Percentiles rank a stretch among this genome's conserved stretches.
Evolutionary conservation across 2,329 filamentous ascomycete species (phyloP).

Genomic region (Pestalotiopsis sp.): DNA sequence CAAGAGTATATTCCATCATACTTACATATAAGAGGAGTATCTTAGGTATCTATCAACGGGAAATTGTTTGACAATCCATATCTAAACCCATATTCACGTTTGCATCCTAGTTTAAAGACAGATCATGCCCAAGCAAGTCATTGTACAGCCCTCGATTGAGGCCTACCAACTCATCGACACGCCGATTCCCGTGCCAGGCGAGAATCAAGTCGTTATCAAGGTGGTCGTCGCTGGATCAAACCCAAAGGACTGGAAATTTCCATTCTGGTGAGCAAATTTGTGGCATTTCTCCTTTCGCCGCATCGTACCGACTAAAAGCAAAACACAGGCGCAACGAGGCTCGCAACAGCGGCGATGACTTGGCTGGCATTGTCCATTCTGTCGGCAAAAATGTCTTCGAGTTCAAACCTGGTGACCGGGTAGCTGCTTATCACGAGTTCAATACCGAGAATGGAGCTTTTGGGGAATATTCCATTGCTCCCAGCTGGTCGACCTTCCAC

Average conservation of each 20-base stretch:
- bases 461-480: constrained; percentile 63
- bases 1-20: not conserved
- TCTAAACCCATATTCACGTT: not conserved
- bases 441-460: constrained; percentile 51
- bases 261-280: constrained; percentile 14
- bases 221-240: constrained; percentile 46
- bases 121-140: constrained; percentile 34
- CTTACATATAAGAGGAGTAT: not conserved
- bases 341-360: constrained; percentile 56
- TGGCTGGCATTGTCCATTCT: constrained; percentile 55
- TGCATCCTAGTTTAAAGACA: not conserved
- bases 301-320: constrained; percentile 21
- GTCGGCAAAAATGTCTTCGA: constrained; percentile 58
- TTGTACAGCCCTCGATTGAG: constrained; percentile 33
- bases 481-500: constrained; percentile 58
- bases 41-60: not conserved
- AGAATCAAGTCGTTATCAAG: constrained; percentile 43
- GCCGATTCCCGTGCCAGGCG: constrained; percentile 38
- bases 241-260: constrained; percentile 48
- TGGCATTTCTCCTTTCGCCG: not conserved
- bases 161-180: constrained; percentile 42
- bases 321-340: constrained; percentile 21
- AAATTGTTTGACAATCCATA: not conserved
- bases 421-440: constrained; percentile 42
- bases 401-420: constrained; percentile 46